Evolutionary conservation across 2,329 filamentous ascomycete species (phyloP).

Genomic region (Blastomyces percursus): DNA sequence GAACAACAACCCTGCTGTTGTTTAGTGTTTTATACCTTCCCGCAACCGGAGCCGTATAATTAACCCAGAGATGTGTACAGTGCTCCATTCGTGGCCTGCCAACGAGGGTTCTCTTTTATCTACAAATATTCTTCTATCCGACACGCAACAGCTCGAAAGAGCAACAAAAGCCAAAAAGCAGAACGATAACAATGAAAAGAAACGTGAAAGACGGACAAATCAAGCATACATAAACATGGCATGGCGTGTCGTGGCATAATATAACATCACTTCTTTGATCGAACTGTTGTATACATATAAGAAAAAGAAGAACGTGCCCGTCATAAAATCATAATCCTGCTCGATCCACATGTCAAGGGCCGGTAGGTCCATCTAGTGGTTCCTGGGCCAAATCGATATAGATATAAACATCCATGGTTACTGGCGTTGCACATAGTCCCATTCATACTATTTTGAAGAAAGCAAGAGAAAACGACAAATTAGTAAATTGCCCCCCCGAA

Average conservation of each 20-base stretch:
- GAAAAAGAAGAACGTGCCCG: neutral
- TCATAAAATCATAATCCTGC: neutral
- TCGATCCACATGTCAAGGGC: neutral
- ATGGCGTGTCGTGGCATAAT: neutral
- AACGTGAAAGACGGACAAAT: neutral
- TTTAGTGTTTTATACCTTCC: neutral
- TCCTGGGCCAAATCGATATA: neutral
- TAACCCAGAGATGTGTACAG: neutral
- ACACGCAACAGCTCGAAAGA: neutral
- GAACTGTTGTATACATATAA: neutral
- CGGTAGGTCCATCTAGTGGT: neutral
- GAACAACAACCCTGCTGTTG: neutral
- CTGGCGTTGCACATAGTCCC: constrained; percentile 45
- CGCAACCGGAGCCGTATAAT: neutral
- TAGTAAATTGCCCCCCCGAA: neutral
- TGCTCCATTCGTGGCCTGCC: neutral
- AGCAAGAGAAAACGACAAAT: neutral
- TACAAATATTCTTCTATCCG: neutral
- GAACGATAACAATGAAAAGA: neutral
- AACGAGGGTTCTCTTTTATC: neutral
- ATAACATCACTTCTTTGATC: neutral
- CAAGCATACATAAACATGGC: neutral
- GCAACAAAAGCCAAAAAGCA: neutral
- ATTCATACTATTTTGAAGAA: constrained; percentile 40
- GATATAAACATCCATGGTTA: constrained; percentile 13